phyloP scores from a whole-genome alignment of 768 basidiomycete genomes.

The Lanmaoa rubissima region DNA sequence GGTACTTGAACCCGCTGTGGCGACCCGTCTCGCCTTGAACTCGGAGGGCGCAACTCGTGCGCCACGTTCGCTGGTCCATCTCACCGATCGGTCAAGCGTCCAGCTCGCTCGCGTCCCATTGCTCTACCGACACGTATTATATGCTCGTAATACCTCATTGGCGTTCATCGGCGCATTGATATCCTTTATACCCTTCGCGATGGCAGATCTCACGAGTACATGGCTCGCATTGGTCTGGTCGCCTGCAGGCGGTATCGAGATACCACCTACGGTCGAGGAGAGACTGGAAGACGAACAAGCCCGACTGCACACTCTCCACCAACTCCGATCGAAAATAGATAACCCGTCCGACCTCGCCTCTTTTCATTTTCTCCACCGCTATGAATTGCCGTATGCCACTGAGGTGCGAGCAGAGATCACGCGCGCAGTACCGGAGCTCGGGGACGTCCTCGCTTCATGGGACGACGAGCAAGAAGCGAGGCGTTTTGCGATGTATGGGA shows the following conservation, averaged over 20 bases:
- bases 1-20: constrained; percentile 19
- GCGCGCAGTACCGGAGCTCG: constrained; percentile 14
- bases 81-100: constrained; percentile 26
- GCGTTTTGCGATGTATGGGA: constrained; percentile 26
- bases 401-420: constrained; percentile 14
- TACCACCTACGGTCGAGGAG: constrained; percentile 35
- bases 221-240: constrained; percentile 47
- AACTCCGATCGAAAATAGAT: constrained; percentile 18
- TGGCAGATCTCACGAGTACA: constrained; percentile 49
- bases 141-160: constrained; percentile 45
- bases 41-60: neutral
- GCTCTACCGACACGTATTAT: constrained; percentile 45
- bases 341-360: constrained; percentile 28
- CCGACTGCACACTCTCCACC: constrained; percentile 29
- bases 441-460: constrained; percentile 21
- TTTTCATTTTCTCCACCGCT: constrained; percentile 23
- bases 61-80: constrained; percentile 19
- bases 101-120: constrained; percentile 41
- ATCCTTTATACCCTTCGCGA: constrained; percentile 46
- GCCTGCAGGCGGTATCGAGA: constrained; percentile 18
- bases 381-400: constrained; percentile 26
- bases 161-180: constrained; percentile 46
- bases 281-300: constrained; percentile 39
- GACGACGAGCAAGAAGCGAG: constrained; percentile 28
- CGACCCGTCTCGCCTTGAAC: neutral